These are phyloP conservation scores for Rhazya stricta DNA, from an alignment of 257 asterid genomes.

Conservation along the genomic window DNA sequence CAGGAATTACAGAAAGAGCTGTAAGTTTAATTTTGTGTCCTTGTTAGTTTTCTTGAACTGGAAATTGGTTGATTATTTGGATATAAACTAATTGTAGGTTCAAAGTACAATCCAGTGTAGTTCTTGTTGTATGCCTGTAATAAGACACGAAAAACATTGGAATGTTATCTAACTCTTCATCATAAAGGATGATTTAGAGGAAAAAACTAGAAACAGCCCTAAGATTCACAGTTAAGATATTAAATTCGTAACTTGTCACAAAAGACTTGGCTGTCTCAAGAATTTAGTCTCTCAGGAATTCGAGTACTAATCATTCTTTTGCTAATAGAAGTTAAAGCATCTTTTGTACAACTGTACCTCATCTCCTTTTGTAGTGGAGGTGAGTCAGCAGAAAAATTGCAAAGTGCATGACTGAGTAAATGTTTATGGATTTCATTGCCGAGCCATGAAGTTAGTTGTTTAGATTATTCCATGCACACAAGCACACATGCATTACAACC, in stretches of 20 bases:
- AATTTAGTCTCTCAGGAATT: not conserved
- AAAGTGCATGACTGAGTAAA: not conserved
- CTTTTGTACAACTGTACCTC: not conserved
- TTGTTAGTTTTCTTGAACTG: not conserved
- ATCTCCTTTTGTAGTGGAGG: not conserved
- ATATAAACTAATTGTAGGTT: not conserved
- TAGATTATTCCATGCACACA: not conserved
- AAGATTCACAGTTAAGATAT: not conserved
- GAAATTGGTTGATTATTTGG: not conserved
- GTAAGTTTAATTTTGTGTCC: conserved; percentile 47
- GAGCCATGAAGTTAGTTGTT: not conserved
- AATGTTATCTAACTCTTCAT: not conserved
- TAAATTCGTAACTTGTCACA: not conserved
- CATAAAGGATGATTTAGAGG: not conserved
- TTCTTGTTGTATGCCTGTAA: not conserved
- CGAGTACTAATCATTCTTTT: not conserved
- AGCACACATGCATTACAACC: too few species aligned
- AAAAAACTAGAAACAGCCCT: not conserved
- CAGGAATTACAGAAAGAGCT: conserved; percentile 89
- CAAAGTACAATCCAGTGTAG: not conserved
- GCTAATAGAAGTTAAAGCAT: not conserved
- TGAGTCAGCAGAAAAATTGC: not conserved
- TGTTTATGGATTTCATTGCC: not conserved
- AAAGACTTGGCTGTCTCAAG: not conserved
- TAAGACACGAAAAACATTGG: not conserved